A percentile compares a stretch with the other conserved stretches of the same genome.
Conservation (phyloP, 192 early-diverging fungal genomes). For the Diversispora epigaea region DNA sequence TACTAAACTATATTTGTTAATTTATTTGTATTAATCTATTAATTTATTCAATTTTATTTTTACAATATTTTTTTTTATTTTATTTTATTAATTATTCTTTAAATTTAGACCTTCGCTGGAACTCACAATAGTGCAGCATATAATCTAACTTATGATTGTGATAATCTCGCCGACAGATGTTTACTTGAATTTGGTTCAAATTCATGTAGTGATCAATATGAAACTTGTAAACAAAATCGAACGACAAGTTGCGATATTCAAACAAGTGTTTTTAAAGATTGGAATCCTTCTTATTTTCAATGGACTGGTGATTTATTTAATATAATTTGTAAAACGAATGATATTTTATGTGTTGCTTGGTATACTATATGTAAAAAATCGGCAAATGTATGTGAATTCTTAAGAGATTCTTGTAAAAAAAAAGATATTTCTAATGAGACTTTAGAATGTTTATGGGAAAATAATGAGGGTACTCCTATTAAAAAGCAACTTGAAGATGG, state of each 20-base stretch:
- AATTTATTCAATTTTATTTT: background rate
- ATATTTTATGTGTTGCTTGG: slow-evolving; percentile 41
- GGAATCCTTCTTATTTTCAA: slow-evolving; percentile 36
- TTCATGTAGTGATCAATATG: slow-evolving; percentile 33
- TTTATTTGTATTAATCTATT: too few relatives aligned
- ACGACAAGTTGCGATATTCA: slow-evolving; percentile 35
- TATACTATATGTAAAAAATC: slow-evolving; percentile 36
- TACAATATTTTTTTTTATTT: background rate
- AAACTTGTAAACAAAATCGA: slow-evolving; percentile 35
- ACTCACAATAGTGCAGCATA: slow-evolving; percentile 47
- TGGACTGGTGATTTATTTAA: slow-evolving; percentile 41
- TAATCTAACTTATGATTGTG: slow-evolving; percentile 41
- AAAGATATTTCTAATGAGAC: slow-evolving; percentile 33
- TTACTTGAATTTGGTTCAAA: slow-evolving; percentile 26
- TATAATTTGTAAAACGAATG: slow-evolving; percentile 34
- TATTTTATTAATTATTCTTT: background rate
- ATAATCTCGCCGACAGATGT: slow-evolving; percentile 31
- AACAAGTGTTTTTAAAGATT: slow-evolving; percentile 33
- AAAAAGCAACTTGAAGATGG: slow-evolving; percentile 39
- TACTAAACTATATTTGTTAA: too few relatives aligned
- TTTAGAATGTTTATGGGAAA: slow-evolving; percentile 43
- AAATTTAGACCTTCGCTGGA: slow-evolving; percentile 41
- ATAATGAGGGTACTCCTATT: slow-evolving; percentile 38
- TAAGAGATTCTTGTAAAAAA: slow-evolving; percentile 34
- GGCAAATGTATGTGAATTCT: slow-evolving; percentile 35